Percentiles rank a stretch among this genome's conserved stretches.
These are phyloP conservation scores for Acmispon strigosus DNA, from an alignment of 306 rosid species.

Conservation along the genomic window DNA sequence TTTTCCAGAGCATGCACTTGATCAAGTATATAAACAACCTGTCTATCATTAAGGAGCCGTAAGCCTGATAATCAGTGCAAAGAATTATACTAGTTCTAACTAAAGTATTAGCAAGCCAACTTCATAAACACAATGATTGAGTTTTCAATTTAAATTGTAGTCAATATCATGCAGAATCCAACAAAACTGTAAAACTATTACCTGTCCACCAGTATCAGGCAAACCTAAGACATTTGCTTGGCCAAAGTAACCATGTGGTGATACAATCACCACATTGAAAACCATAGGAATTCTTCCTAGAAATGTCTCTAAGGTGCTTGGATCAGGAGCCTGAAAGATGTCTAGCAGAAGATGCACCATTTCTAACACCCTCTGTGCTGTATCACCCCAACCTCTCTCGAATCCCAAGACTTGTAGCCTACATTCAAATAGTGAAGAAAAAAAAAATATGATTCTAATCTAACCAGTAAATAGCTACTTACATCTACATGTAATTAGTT, in stretches of 20 bases:
- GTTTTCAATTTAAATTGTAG: neutral
- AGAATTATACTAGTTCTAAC: neutral
- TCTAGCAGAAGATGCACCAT: conserved; percentile 71
- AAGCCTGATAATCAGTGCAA: neutral
- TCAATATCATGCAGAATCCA: neutral
- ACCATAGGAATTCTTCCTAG: conserved; percentile 79
- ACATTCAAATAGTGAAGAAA: conserved; percentile 3
- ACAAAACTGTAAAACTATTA: conserved; percentile 5
- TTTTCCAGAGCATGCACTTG: conserved; percentile 78
- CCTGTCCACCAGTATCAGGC: conserved; percentile 86
- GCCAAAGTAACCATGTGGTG: conserved; percentile 75
- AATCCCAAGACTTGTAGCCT: conserved; percentile 75
- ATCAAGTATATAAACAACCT: conserved; percentile 76
- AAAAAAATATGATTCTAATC: neutral
- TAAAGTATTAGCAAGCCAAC: neutral
- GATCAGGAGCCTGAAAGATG: conserved; percentile 80
- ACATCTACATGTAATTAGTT: neutral
- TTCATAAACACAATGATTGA: neutral
- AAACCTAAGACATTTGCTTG: conserved; percentile 76
- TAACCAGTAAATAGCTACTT: neutral
- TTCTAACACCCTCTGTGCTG: conserved; percentile 45
- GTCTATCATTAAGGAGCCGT: neutral
- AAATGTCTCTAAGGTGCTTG: conserved; percentile 59
- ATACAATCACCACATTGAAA: conserved; percentile 66
- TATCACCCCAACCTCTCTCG: conserved; percentile 76